These are phyloP conservation scores for Ophiostoma tasmaniense DNA, from an alignment of 2,329 filamentous ascomycete genomes.

Conservation along the genomic window DNA sequence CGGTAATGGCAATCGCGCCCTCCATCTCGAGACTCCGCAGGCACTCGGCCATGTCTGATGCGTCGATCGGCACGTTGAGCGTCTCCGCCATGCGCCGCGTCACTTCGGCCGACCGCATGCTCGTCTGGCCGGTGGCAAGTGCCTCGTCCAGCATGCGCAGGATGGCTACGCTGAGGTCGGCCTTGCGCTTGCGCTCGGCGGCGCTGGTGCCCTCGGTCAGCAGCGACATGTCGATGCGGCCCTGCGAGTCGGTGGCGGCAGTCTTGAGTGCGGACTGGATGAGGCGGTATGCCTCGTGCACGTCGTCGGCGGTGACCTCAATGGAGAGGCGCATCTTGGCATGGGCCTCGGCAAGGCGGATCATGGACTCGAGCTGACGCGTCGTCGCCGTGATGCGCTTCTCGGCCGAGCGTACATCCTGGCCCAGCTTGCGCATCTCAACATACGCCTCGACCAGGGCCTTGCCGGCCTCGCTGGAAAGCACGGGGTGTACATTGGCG, in stretches of 20 bases:
- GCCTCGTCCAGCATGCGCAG: conserved; percentile 74
- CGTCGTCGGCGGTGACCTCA: conserved; percentile 71
- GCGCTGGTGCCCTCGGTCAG: conserved; percentile 90
- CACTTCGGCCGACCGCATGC: conserved; percentile 71
- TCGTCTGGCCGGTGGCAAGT: conserved; percentile 53
- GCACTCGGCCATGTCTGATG: conserved; percentile 72
- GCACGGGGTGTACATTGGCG: conserved; percentile 70
- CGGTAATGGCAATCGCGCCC: conserved; percentile 68
- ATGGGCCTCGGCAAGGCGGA: conserved; percentile 89
- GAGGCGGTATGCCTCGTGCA: conserved; percentile 80
- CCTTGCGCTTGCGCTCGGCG: conserved; percentile 71
- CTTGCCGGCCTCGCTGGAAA: conserved; percentile 70
- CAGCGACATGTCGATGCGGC: conserved; percentile 92
- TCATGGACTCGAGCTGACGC: conserved; percentile 95
- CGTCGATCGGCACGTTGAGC: conserved; percentile 62
- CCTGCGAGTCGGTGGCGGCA: conserved; percentile 86
- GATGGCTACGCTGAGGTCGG: conserved; percentile 76
- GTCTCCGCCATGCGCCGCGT: conserved; percentile 63
- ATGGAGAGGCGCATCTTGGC: conserved; percentile 88
- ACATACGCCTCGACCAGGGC: conserved; percentile 84
- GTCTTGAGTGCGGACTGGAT: conserved; percentile 95
- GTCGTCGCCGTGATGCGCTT: conserved; percentile 97
- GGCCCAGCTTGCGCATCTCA: conserved; percentile 87
- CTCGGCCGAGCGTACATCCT: conserved; percentile 77
- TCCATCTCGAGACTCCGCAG: conserved; percentile 76